Percentiles rank a stretch among this genome's conserved stretches.
Conservation (phyloP, 148 eudicot species). For the Dysphania ambrosioides region DNA sequence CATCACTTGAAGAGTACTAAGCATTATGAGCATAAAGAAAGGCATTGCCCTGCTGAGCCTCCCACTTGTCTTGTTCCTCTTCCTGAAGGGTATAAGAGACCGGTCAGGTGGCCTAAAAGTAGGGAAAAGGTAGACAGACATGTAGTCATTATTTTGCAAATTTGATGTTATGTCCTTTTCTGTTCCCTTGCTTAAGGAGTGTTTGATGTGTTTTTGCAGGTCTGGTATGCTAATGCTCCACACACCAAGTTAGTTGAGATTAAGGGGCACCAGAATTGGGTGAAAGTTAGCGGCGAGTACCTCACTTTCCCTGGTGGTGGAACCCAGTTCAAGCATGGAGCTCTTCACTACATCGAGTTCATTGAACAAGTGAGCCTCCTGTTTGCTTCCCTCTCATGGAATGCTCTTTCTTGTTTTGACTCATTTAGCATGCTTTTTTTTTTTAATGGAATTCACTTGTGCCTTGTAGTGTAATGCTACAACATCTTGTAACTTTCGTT, state of each 20-base stretch:
- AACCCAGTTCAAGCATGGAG: slow-evolving; percentile 94
- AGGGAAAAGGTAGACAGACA: slow-evolving; percentile 63
- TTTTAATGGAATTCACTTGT: background rate
- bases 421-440: background rate
- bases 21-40: slow-evolving; percentile 91
- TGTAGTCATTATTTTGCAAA: background rate
- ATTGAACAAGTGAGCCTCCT: slow-evolving; percentile 56
- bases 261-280: slow-evolving; percentile 99
- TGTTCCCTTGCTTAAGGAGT: slow-evolving; percentile 1
- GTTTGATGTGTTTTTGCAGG: slow-evolving; percentile 39
- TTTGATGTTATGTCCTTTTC: background rate
- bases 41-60: slow-evolving; percentile 81
- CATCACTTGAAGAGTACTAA: slow-evolving; percentile 60
- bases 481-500: background rate
- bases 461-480: background rate
- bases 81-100: slow-evolving; percentile 75
- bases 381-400: background rate
- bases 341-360: slow-evolving; percentile 91
- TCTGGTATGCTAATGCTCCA: slow-evolving; percentile 93
- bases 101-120: slow-evolving; percentile 85
- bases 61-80: slow-evolving; percentile 96
- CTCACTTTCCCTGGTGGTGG: slow-evolving; percentile 99
- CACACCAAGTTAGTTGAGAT: slow-evolving; percentile 73
- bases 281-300: slow-evolving; percentile 81
- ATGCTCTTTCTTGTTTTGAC: slow-evolving; percentile 4